Percentiles rank a stretch among this genome's conserved stretches.
Evolutionary conservation across 768 basidiomycete species (phyloP).

Genomic region (Lenzites betulinus): DNA sequence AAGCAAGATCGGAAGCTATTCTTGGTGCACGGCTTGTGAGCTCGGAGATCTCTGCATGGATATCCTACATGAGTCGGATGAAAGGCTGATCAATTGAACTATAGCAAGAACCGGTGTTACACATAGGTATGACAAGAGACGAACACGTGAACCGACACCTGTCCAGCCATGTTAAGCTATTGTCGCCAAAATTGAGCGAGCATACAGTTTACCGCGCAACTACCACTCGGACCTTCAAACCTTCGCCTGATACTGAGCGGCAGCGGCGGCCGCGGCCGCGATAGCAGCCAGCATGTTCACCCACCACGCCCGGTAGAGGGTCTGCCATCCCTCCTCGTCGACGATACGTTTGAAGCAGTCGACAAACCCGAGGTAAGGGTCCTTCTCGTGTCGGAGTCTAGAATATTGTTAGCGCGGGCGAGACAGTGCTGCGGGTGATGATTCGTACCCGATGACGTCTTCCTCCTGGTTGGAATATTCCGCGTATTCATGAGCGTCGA

Average conservation of each 20-base stretch:
- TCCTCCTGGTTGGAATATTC: constrained; percentile 75
- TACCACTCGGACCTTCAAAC: not conserved
- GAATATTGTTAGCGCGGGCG: not conserved
- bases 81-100: not conserved
- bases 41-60: not conserved
- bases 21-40: not conserved
- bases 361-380: constrained; percentile 74
- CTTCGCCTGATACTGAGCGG: constrained; percentile 11
- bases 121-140: constrained; percentile 4
- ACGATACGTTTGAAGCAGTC: constrained; percentile 79
- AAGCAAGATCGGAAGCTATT: not conserved
- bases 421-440: not conserved
- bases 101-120: constrained; percentile 5
- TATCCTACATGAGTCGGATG: not conserved
- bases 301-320: constrained; percentile 88
- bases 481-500: constrained; percentile 62
- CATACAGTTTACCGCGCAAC: not conserved
- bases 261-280: constrained; percentile 47
- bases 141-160: not conserved
- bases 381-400: constrained; percentile 73
- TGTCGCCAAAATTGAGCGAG: not conserved
- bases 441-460: constrained; percentile 79
- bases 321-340: constrained; percentile 74
- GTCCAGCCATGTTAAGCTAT: not conserved
- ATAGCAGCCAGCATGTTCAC: constrained; percentile 67